These are phyloP conservation scores for Trametes versicolor DNA, from an alignment of 1,284 basidiomycete genomes.

Conservation along the genomic window DNA sequence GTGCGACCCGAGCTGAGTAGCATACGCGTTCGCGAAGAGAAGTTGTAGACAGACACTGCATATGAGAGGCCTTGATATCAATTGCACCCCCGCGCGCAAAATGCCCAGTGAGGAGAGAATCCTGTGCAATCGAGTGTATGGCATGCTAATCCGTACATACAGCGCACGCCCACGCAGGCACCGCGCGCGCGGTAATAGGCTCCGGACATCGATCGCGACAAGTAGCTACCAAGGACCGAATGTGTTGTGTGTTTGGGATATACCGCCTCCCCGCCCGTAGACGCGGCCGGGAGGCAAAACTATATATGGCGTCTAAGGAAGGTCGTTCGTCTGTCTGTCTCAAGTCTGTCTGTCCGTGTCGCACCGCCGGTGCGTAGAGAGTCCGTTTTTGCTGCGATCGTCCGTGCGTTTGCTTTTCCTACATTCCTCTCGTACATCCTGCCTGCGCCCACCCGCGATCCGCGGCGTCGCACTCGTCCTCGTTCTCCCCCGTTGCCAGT, in stretches of 20 bases:
- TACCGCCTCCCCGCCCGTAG: not conserved
- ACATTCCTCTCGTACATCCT: conserved; percentile 22
- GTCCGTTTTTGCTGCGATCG: conserved; percentile 33
- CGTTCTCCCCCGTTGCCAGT: not conserved
- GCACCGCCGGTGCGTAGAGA: conserved; percentile 12
- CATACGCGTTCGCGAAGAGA: not conserved
- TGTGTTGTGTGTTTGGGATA: not conserved
- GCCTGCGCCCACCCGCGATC: not conserved
- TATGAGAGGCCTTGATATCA: no score
- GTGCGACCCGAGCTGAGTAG: no score
- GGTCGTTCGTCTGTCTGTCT: not conserved
- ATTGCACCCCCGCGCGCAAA: no score
- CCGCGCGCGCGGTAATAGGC: no score
- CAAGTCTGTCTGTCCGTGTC: conserved; percentile 11
- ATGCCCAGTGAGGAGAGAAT: no score
- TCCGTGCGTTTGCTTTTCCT: conserved; percentile 31
- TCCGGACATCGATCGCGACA: no score
- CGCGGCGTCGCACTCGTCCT: not conserved
- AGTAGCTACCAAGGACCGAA: no score
- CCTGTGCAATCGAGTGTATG: no score
- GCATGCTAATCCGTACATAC: no score
- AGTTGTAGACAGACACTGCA: no score
- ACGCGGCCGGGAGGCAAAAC: not conserved
- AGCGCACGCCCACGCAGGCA: no score
- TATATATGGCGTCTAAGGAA: conserved; percentile 2